phyloP scores from a whole-genome alignment of 177 flowering plant genomes.

The Vitis hybrid region DNA sequence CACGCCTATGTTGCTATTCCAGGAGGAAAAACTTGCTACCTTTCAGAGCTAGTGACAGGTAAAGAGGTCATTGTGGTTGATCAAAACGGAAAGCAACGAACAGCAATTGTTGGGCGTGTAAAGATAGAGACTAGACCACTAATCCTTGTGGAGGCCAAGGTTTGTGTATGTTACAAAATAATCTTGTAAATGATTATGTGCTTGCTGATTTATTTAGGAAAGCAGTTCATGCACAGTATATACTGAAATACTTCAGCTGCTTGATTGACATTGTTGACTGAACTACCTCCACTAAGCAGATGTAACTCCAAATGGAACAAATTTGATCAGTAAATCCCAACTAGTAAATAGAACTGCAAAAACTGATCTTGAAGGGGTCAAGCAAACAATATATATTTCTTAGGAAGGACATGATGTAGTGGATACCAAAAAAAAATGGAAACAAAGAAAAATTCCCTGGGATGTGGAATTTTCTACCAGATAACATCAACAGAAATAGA shows the following conservation, averaged over 20 bases:
- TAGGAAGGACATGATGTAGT: no score
- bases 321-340: no score
- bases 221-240: neutral
- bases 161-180: conserved; percentile 20
- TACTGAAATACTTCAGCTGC: no score
- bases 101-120: conserved; percentile 84
- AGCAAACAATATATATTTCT: no score
- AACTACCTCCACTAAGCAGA: no score
- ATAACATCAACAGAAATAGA: neutral
- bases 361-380: no score
- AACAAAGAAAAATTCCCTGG: neutral
- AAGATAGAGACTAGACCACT: conserved; percentile 90
- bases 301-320: no score
- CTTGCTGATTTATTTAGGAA: no score
- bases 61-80: conserved; percentile 81
- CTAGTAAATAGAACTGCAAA: no score
- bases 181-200: neutral
- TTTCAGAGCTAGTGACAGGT: conserved; percentile 80
- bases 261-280: no score
- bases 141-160: conserved; percentile 89
- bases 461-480: neutral
- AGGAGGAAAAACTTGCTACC: conserved; percentile 87
- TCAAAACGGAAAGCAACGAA: conserved; percentile 68
- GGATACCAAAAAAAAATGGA: neutral
- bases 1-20: conserved; percentile 91